Conservation (phyloP, 768 basidiomycete genomes). For the Amanita pseudoporphyria region DNA sequence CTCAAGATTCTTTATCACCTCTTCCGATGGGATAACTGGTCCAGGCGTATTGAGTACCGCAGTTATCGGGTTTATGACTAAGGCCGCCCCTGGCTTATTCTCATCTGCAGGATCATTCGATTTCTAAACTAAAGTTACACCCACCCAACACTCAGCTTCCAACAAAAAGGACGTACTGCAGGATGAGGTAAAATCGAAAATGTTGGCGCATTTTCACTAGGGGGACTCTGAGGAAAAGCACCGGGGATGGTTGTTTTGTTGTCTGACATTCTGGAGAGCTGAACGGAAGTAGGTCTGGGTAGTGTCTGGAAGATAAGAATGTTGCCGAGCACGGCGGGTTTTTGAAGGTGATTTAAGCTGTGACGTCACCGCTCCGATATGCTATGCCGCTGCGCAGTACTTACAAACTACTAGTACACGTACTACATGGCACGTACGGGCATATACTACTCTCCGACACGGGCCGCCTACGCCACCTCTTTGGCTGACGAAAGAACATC, state of each 20-base stretch:
- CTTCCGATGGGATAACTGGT: conserved; percentile 38
- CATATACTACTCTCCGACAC: too few relatives aligned
- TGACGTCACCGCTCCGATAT: not conserved
- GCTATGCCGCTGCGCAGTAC: not conserved
- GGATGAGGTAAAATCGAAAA: conserved; percentile 55
- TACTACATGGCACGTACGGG: too few relatives aligned
- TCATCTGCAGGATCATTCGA: conserved; percentile 52
- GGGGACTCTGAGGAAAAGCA: conserved; percentile 1
- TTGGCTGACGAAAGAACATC: not conserved
- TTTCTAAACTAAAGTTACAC: conserved; percentile 28
- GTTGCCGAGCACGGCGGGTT: not conserved
- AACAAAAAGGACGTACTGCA: conserved; percentile 31
- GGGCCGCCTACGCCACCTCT: not conserved
- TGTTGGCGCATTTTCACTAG: conserved; percentile 21
- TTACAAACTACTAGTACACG: too few relatives aligned
- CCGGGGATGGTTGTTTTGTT: not conserved
- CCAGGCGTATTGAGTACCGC: conserved; percentile 38
- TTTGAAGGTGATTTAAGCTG: not conserved
- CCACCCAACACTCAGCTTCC: not conserved
- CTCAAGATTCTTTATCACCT: conserved; percentile 35
- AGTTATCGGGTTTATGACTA: conserved; percentile 24
- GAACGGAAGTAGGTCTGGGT: not conserved
- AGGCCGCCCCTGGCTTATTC: conserved; percentile 19
- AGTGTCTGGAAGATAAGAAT: not conserved
- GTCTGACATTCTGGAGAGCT: conserved; percentile 7